Conservation (phyloP, 1,139 yeast species). For the Magnusiomyces tetraspermus region DNA sequence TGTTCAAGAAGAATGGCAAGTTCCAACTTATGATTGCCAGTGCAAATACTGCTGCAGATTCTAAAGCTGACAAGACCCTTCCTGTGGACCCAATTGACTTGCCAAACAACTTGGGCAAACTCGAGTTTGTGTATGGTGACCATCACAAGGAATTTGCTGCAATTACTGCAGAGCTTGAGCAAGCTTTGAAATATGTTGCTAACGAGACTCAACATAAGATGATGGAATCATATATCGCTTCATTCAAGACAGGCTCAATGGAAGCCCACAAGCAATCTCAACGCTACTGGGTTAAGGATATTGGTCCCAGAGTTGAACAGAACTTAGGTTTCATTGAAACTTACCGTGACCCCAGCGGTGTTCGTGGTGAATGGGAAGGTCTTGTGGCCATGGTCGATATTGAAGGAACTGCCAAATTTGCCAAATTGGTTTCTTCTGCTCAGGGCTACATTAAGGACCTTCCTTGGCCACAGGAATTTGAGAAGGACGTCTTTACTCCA, state of each 20-base stretch:
- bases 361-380: slow-evolving; percentile 92
- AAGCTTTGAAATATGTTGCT: slow-evolving; percentile 57
- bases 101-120: slow-evolving; percentile 32
- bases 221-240: slow-evolving; percentile 55
- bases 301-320: slow-evolving; percentile 75
- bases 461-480: slow-evolving; percentile 71
- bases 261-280: slow-evolving; percentile 79
- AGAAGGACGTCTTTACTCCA: slow-evolving; percentile 77
- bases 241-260: slow-evolving; percentile 76
- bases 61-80: neutral
- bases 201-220: slow-evolving; percentile 61
- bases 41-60: slow-evolving; percentile 18
- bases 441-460: slow-evolving; percentile 51
- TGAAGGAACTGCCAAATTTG: slow-evolving; percentile 74
- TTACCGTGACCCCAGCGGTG: slow-evolving; percentile 85
- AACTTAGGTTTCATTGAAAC: slow-evolving; percentile 88
- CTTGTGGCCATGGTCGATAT: slow-evolving; percentile 86
- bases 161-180: slow-evolving; percentile 46
- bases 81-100: slow-evolving; percentile 15
- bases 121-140: slow-evolving; percentile 59
- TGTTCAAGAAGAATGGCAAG: slow-evolving; percentile 35
- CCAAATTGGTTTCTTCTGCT: slow-evolving; percentile 58
- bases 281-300: slow-evolving; percentile 77
- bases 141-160: slow-evolving; percentile 53
- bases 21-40: slow-evolving; percentile 28